phyloP scores from a whole-genome alignment of 192 early-diverging fungal genomes.

The Linderina pennispora region DNA sequence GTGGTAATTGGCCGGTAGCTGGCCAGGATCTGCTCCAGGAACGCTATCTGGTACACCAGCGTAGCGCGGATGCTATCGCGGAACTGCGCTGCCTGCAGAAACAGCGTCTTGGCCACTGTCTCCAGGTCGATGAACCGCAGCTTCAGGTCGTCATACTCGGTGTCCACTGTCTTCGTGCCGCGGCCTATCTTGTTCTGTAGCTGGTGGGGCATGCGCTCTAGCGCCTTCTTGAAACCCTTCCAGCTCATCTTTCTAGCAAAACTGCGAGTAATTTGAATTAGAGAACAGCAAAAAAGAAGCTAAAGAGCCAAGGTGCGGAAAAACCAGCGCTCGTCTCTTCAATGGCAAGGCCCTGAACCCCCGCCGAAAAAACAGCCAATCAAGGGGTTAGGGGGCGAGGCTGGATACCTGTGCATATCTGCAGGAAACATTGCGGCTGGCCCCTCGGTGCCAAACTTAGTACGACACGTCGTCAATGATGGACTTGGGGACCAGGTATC shows the following conservation, averaged over 20 bases:
- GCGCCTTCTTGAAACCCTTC: conserved; percentile 74
- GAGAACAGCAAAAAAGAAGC: not conserved
- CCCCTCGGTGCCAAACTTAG: no score
- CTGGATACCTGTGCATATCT: no score
- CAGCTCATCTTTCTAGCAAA: conserved; percentile 59
- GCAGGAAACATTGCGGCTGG: no score
- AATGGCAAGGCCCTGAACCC: no score
- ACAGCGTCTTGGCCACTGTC: conserved; percentile 49
- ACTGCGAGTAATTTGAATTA: conserved; percentile 1
- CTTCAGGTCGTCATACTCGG: conserved; percentile 62
- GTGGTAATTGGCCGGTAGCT: conserved; percentile 51
- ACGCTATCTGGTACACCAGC: conserved; percentile 57
- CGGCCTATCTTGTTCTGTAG: conserved; percentile 61
- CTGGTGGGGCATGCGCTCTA: conserved; percentile 73
- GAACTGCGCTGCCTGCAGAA: conserved; percentile 62
- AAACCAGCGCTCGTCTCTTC: no score
- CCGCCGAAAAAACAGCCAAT: no score
- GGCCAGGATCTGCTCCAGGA: conserved; percentile 52
- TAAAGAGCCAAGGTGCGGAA: not conserved
- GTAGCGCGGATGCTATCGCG: conserved; percentile 52
- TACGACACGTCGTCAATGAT: conserved; percentile 41
- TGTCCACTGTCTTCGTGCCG: conserved; percentile 49
- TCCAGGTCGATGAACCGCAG: conserved; percentile 58
- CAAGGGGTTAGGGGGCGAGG: no score
- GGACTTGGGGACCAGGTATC: conserved; percentile 35